Evolutionary conservation across 345 rosid species (phyloP), one percentile per base, ranked within the genome.

Genomic region (Raphanus sativus): DNA sequence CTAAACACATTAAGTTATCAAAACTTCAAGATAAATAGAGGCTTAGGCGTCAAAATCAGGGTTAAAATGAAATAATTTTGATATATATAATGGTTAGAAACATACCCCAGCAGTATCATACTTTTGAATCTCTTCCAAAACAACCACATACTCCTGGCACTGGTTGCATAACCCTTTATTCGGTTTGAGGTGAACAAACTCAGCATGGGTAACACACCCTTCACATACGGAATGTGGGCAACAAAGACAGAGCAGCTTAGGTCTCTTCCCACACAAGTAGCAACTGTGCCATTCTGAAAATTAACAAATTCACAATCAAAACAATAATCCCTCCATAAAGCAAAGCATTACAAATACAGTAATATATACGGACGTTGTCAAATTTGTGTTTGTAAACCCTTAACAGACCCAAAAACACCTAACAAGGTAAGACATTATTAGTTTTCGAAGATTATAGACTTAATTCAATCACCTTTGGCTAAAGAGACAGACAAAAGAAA

Each of bases 221-320:
- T 69, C 70, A 62, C 82, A 79, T 38, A 79, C 66, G 62, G 78
- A 70, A 74, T 62, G 30, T 12, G 78, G 66, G 62, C 82, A 79
- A 68, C 78, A 79, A 8, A 74, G 33, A 48, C 82, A 69, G 5
- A 4, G 50, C 3, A 62, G 75, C 67, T 69, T 79, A 8, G 82
- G 66, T 55, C 5, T 36, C 71, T 55, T 79, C 40, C 5, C 8
- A 79, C 82, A 79, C 71, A 79, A 6, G 62, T 79, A 79, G 78
- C 82, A 79, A 5, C 4, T 74, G 82, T 79, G 82, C 71, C 82
- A 69, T 48, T 24, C 82, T 79, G 82, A 33, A 68, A n/a, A 62
- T 38, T 50, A 17, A 62, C 45, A 58, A 26, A 1, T 60, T 50
- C 8, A 78, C 25, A 45, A 50, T 16, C 15, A n/a, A 4, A 72